Conservation (phyloP, 2,329 filamentous ascomycete species). For the Parastagonospora avenae region DNA sequence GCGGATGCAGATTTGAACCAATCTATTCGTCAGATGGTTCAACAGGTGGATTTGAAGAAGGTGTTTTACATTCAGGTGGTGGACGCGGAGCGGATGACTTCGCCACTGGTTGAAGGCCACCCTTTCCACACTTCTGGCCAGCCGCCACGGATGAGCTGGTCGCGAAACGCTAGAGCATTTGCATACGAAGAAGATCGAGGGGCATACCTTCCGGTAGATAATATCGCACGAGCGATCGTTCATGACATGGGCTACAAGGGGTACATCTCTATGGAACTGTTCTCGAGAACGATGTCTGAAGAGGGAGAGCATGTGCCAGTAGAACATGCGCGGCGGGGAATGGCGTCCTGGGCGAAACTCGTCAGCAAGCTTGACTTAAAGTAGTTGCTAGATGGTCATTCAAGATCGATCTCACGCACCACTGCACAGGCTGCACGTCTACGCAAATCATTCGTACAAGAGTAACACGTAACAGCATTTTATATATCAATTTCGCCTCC, state of each 20-base stretch:
- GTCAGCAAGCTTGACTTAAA: background rate
- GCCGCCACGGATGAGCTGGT: background rate
- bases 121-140: background rate
- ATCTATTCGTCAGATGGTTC: conserved; percentile 1
- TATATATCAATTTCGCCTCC: background rate
- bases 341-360: conserved; percentile 4
- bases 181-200: background rate
- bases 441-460: background rate
- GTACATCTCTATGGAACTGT: conserved; percentile 9
- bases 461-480: background rate
- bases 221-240: conserved; percentile 1
- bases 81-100: background rate
- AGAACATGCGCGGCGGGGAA: conserved; percentile 5
- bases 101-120: background rate
- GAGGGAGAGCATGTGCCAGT: conserved; percentile 1
- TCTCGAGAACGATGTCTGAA: conserved; percentile 9
- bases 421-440: background rate
- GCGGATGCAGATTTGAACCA: conserved; percentile 5
- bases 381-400: background rate
- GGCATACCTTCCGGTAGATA: background rate
- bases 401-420: background rate
- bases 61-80: conserved; percentile 8
- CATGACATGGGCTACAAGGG: conserved; percentile 6
- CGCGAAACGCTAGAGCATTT: background rate
- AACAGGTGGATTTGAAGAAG: conserved; percentile 3